Conservation (phyloP, 768 basidiomycete genomes). For the Mycena olivaceomarginata region DNA sequence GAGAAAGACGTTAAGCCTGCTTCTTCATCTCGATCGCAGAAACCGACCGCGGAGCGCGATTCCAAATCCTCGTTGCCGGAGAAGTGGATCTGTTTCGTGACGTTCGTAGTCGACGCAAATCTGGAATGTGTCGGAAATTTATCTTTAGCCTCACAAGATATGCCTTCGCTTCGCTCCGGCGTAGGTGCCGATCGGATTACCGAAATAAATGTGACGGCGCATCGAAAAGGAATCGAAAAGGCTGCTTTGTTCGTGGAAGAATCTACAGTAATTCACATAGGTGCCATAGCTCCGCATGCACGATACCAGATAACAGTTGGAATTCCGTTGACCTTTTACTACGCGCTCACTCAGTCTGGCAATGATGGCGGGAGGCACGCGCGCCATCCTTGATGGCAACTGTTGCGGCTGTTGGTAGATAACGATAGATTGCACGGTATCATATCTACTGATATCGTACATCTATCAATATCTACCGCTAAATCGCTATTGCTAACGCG, state of each 20-base stretch:
- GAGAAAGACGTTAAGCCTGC: not conserved
- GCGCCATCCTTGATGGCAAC: no score
- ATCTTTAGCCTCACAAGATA: no score
- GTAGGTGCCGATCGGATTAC: not conserved
- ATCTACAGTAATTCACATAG: not conserved
- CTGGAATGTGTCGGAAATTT: slow-evolving; percentile 7
- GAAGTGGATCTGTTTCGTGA: slow-evolving; percentile 35
- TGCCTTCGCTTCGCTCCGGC: no score
- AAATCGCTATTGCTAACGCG: no score
- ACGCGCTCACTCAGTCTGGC: no score
- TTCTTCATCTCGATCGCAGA: slow-evolving; percentile 31
- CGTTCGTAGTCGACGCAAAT: not conserved
- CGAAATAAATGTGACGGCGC: not conserved
- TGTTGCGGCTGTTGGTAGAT: no score
- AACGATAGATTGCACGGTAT: no score
- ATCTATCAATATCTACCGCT: no score
- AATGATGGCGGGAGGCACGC: no score
- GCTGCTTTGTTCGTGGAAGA: not conserved
- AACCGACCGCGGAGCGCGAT: slow-evolving; percentile 9
- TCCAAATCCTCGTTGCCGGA: slow-evolving; percentile 37
- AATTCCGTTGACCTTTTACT: not conserved
- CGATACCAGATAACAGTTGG: no score
- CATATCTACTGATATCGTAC: no score
- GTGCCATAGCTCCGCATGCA: not conserved
- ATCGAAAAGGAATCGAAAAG: not conserved